Conservation (phyloP, 2,329 filamentous ascomycete genomes). For the Aspergillus uvarum region DNA sequence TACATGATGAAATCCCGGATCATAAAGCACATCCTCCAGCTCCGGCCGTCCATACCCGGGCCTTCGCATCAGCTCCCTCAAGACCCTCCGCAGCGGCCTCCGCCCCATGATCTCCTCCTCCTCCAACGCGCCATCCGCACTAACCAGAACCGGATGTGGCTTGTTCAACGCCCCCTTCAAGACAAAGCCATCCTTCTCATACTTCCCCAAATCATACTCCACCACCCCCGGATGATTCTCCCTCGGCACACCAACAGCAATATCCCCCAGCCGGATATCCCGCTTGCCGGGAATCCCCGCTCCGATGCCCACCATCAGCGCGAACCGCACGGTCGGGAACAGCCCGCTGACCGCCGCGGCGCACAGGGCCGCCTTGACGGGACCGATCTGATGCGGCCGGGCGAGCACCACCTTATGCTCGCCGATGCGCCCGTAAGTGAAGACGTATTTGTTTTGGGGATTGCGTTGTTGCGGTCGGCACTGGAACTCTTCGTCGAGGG, state of each 20-base stretch:
- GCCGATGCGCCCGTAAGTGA: background rate
- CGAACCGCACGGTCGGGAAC: slow-evolving; percentile 21
- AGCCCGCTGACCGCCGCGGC: slow-evolving; percentile 3
- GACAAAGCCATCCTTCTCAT: background rate
- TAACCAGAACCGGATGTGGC: slow-evolving; percentile 3
- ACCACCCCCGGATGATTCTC: slow-evolving; percentile 4
- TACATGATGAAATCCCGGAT: slow-evolving; percentile 2
- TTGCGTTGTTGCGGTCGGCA: slow-evolving; percentile 12
- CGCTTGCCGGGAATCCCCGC: slow-evolving; percentile 17
- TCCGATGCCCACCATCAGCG: slow-evolving; percentile 25
- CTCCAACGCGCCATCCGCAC: slow-evolving; percentile 4
- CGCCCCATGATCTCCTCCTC: slow-evolving; percentile 8
- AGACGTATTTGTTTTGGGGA: background rate
- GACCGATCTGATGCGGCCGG: background rate
- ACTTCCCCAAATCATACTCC: slow-evolving; percentile 13
- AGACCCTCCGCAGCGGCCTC: background rate
- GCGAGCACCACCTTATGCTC: background rate
- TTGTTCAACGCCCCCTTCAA: background rate
- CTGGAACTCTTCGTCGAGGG: slow-evolving; percentile 5
- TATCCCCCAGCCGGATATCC: slow-evolving; percentile 26
- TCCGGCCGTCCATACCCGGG: background rate
- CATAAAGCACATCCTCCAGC: background rate
- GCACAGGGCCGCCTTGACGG: slow-evolving; percentile 1
- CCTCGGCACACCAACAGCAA: slow-evolving; percentile 22
- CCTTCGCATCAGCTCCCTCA: background rate